A percentile compares a stretch with the other conserved stretches of the same genome.
These are phyloP conservation scores for Acacia concinna DNA, from an alignment of 331 rosid species.

Conservation along the genomic window DNA sequence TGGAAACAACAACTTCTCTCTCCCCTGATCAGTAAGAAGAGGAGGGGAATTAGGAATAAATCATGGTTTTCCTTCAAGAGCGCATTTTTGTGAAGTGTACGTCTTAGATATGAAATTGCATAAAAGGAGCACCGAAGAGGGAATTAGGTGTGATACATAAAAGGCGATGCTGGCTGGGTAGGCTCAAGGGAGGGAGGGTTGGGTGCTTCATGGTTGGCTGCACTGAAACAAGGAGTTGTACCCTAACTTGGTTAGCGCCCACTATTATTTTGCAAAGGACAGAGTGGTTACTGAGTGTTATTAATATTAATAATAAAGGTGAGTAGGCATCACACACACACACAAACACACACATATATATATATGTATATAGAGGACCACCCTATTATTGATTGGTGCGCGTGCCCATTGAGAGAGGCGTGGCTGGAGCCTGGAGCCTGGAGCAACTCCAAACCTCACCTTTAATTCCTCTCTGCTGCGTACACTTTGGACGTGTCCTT, in stretches of 20 bases:
- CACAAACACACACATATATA: too few relatives aligned
- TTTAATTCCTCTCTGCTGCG: background rate
- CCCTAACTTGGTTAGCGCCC: background rate
- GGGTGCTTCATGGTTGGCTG: constrained; percentile 5
- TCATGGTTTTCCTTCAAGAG: background rate
- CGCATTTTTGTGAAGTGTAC: background rate
- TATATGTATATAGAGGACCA: background rate
- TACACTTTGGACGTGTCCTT: background rate
- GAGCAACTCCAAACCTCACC: background rate
- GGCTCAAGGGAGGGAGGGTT: background rate
- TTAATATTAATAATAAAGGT: background rate
- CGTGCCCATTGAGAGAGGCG: background rate
- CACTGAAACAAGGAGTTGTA: constrained; percentile 4
- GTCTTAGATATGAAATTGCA: background rate
- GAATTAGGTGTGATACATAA: background rate
- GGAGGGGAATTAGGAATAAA: background rate
- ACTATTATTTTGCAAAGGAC: background rate
- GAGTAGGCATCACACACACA: background rate
- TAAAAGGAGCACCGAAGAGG: background rate
- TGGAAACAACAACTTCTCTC: too few relatives aligned
- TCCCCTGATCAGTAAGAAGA: background rate
- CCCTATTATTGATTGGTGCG: background rate
- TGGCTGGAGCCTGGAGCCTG: too few relatives aligned
- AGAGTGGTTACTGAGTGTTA: background rate
- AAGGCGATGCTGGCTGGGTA: background rate